These are phyloP conservation scores for Aleurites moluccanus DNA, from an alignment of 441 rosid species.

Conservation along the genomic window DNA sequence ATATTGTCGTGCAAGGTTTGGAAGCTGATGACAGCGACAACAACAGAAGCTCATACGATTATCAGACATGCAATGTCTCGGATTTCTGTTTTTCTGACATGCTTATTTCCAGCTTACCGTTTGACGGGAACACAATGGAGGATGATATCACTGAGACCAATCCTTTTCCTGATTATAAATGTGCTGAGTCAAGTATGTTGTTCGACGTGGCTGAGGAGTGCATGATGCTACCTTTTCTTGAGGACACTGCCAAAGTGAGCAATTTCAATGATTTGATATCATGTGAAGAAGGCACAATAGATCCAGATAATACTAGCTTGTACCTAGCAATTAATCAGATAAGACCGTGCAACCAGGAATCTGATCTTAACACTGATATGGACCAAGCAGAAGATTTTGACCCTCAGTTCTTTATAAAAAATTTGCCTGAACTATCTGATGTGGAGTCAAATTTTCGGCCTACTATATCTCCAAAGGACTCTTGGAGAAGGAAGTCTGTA, in stretches of 20 bases:
- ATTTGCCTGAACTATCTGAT: slow-evolving; percentile 82
- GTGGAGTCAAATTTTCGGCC: slow-evolving; percentile 63
- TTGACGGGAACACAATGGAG: slow-evolving; percentile 54
- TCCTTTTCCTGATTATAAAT: slow-evolving; percentile 61
- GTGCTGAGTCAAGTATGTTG: slow-evolving; percentile 54
- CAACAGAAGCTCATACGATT: slow-evolving; percentile 47
- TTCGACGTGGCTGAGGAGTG: slow-evolving; percentile 66
- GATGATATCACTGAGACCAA: slow-evolving; percentile 46
- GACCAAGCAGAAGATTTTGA: slow-evolving; percentile 73
- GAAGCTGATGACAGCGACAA: slow-evolving; percentile 54
- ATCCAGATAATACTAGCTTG: slow-evolving; percentile 51
- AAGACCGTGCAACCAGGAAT: slow-evolving; percentile 48
- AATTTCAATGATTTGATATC: slow-evolving; percentile 43
- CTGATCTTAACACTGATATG: slow-evolving; percentile 48
- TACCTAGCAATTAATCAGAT: slow-evolving; percentile 62
- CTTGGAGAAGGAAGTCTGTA: slow-evolving; percentile 51
- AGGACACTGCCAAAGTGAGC: slow-evolving; percentile 55
- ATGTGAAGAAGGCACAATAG: slow-evolving; percentile 42
- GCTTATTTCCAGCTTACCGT: slow-evolving; percentile 69
- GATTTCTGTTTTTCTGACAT: slow-evolving; percentile 81
- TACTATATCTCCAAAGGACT: slow-evolving; percentile 37
- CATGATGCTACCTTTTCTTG: slow-evolving; percentile 75
- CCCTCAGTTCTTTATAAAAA: slow-evolving; percentile 74
- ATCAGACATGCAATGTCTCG: slow-evolving; percentile 70
- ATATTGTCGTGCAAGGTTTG: slow-evolving; percentile 43